Conservation (phyloP, 2,329 filamentous ascomycete genomes). For the Epichloe coenophiala region DNA sequence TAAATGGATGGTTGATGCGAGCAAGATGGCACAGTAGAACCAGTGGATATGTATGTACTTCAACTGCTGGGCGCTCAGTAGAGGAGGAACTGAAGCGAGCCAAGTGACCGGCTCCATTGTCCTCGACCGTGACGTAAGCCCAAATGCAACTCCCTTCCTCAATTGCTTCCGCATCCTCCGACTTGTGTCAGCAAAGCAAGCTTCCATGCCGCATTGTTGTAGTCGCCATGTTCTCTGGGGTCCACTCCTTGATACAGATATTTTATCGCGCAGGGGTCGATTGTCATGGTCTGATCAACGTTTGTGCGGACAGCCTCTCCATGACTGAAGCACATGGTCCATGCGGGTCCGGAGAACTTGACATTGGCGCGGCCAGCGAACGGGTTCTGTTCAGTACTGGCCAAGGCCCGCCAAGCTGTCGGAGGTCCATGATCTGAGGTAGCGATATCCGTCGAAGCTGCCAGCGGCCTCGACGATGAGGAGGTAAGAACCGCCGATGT, state of each 20-base stretch:
- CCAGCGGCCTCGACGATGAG: constrained; percentile 56
- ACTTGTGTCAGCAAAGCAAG: background rate
- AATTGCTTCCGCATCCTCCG: background rate
- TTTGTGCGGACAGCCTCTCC: constrained; percentile 45
- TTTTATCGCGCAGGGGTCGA: constrained; percentile 52
- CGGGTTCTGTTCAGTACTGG: constrained; percentile 39
- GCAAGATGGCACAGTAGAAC: no score
- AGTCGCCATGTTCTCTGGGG: constrained; percentile 29
- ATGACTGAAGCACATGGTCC: constrained; percentile 55
- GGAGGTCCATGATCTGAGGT: constrained; percentile 54
- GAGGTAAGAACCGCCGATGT: constrained; percentile 43
- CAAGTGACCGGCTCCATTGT: no score
- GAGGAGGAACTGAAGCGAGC: no score
- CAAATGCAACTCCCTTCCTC: no score
- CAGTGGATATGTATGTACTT: no score
- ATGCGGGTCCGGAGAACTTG: constrained; percentile 30
- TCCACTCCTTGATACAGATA: constrained; percentile 46
- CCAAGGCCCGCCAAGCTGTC: constrained; percentile 40
- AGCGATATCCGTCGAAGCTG: constrained; percentile 32
- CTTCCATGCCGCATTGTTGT: constrained; percentile 15
- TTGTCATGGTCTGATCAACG: constrained; percentile 46
- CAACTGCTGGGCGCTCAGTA: no score
- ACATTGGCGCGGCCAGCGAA: constrained; percentile 54
- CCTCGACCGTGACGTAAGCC: no score
- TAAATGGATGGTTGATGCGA: background rate